These are phyloP conservation scores for Spergularia marina DNA, from an alignment of 148 eudicot species.

Conservation along the genomic window DNA sequence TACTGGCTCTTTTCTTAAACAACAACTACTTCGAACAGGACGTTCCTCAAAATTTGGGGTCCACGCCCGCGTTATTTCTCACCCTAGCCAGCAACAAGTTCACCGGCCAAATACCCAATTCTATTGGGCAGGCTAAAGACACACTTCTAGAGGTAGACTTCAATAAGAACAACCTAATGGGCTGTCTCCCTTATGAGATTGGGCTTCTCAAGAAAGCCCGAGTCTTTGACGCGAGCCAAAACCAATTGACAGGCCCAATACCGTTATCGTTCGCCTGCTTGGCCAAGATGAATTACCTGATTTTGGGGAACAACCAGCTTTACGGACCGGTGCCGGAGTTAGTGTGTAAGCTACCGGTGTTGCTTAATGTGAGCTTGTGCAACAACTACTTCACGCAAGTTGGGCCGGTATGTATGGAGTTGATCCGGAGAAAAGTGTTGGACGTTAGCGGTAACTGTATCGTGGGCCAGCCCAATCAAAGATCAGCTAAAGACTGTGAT, in stretches of 20 bases:
- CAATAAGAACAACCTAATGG: slow-evolving; percentile 35
- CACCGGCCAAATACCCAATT: slow-evolving; percentile 38
- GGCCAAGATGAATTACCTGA: slow-evolving; percentile 24
- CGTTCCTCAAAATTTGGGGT: slow-evolving; percentile 34
- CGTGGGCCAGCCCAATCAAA: slow-evolving; percentile 35
- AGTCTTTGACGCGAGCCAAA: slow-evolving; percentile 37
- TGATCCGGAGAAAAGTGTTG: slow-evolving; percentile 28
- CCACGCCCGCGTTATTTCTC: slow-evolving; percentile 31
- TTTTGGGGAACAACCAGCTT: slow-evolving; percentile 28
- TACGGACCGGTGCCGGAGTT: slow-evolving; percentile 42
- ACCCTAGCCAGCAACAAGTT: slow-evolving; percentile 47
- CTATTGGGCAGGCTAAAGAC: slow-evolving; percentile 27
- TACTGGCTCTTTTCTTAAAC: slow-evolving; percentile 47
- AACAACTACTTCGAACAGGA: slow-evolving; percentile 33
- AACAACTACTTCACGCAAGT: slow-evolving; percentile 49
- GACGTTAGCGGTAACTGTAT: slow-evolving; percentile 41
- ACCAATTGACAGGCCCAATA: slow-evolving; percentile 47
- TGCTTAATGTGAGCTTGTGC: slow-evolving; percentile 26
- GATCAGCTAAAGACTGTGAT: slow-evolving; percentile 20
- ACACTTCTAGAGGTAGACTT: slow-evolving; percentile 38
- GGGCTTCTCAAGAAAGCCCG: slow-evolving; percentile 32
- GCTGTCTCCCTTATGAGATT: slow-evolving; percentile 49
- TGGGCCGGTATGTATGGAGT: slow-evolving; percentile 44
- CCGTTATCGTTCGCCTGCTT: slow-evolving; percentile 48
- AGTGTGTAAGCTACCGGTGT: slow-evolving; percentile 31